These are phyloP conservation scores for Zymoseptoria crescenta DNA, from an alignment of 2,329 filamentous ascomycete species.

Conservation along the genomic window DNA sequence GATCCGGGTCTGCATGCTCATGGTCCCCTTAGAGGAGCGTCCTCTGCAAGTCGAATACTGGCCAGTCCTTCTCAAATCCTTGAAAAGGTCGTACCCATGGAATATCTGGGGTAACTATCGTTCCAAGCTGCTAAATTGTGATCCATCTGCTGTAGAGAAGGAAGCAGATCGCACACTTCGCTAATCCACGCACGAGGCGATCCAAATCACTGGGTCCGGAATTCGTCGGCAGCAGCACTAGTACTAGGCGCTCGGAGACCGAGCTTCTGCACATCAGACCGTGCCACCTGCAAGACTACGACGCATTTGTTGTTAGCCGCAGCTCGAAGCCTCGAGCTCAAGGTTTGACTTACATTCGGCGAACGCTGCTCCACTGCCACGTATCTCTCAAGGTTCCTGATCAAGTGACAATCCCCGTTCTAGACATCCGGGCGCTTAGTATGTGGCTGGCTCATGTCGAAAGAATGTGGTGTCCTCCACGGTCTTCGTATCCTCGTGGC, in stretches of 20 bases:
- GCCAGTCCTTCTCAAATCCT: background rate
- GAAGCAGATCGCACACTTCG: background rate
- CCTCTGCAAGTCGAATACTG: background rate
- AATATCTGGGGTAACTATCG: too few relatives aligned
- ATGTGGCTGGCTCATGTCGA: too few relatives aligned
- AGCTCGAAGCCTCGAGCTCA: background rate
- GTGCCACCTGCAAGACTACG: background rate
- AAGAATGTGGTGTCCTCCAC: too few relatives aligned
- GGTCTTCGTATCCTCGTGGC: background rate
- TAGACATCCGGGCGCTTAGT: too few relatives aligned
- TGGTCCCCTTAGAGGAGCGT: background rate
- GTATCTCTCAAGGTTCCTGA: background rate
- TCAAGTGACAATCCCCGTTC: too few relatives aligned
- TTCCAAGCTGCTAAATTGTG: too few relatives aligned
- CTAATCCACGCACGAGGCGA: background rate
- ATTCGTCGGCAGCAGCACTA: background rate
- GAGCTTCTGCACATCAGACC: background rate
- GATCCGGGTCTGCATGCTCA: background rate
- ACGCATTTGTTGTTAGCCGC: background rate
- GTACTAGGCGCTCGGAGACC: background rate
- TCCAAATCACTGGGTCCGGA: background rate
- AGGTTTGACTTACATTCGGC: background rate
- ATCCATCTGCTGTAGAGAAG: background rate
- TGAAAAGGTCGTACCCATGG: too few relatives aligned
- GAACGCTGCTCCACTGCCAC: background rate